These are phyloP conservation scores for Aurantiochytrium sp. DNA, from an alignment of 108 stramenopile genomes.

Conservation along the genomic window DNA sequence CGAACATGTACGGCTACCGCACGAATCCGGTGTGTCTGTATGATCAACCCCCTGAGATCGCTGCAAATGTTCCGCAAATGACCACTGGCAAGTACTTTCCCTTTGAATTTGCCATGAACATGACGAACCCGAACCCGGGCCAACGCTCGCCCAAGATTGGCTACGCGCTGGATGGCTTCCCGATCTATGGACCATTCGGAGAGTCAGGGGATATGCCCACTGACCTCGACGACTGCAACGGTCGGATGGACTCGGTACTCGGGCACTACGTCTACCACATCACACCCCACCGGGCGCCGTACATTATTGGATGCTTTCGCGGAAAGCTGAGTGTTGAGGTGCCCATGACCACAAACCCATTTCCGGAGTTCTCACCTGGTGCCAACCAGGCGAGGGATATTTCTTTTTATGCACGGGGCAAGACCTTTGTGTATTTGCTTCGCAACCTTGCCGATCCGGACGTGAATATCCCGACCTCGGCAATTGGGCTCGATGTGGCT, in stretches of 20 bases:
- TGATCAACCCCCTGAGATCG: background rate
- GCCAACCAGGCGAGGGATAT: background rate
- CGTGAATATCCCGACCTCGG: background rate
- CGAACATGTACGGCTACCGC: background rate
- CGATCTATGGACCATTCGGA: background rate
- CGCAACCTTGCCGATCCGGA: background rate
- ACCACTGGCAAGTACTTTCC: background rate
- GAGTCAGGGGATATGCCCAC: background rate
- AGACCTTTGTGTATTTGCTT: background rate
- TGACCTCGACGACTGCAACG: background rate
- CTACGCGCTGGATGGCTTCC: background rate
- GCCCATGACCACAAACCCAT: conserved; percentile 13
- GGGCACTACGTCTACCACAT: background rate
- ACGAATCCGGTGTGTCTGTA: background rate
- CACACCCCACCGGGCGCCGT: background rate
- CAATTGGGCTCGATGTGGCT: conserved; percentile 40
- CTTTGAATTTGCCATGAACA: background rate
- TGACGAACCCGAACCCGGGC: background rate
- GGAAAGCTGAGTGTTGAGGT: background rate
- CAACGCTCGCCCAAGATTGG: background rate
- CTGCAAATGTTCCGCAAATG: background rate
- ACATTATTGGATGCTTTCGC: background rate
- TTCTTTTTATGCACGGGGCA: background rate
- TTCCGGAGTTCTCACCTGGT: background rate
- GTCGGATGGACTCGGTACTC: background rate